Evolutionary conservation across 768 basidiomycete genomes (phyloP), one percentile per base, ranked within the genome.

Genomic region (Coprinopsis cinerea): DNA sequence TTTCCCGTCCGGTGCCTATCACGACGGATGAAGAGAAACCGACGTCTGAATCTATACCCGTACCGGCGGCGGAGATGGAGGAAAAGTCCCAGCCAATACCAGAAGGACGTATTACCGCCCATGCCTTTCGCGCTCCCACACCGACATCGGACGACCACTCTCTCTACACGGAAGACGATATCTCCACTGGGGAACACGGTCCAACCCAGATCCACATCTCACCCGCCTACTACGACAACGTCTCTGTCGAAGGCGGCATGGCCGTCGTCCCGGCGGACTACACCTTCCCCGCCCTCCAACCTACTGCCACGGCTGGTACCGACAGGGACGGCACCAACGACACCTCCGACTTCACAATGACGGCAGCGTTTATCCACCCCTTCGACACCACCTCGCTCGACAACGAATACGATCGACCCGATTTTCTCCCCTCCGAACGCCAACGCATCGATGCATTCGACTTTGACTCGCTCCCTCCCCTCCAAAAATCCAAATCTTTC

Each of bases 341-440:
- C 13, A 44, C 57, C 30, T 36, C 36, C 40, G 55, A 53, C 23
- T 74, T 70, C 50, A 61, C 62, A 13, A 58, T 65, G 9, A 78
- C 77, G 0, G 78, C 78, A 14, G 61, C 65, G 6, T 78, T 80
- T 59, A 78, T 80, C 28, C 73, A 74, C 52, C 67, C 74, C 11
- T 78, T 72, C 51, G 70, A 73, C 51, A 60, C 65, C 14, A 55
- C 48, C n/a, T 45, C 53, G 15, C 42, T 51, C 18, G 53, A 49
- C 23, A 43, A 32, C 23, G 53, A 50, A 20, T 44, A 47, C 27
- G 56, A 57, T 24, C 41, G 34, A 34, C 30, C 44, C 6, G 40
- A 35, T 13, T 26, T 37, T 32, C 39, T 24, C 17, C 44, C 53
- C 1, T 27, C 24, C 11, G 44, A 48, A 14, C 44, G 53, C 7